These are phyloP conservation scores for Phytopythium chamaehyphon DNA, from an alignment of 352 stramenopile species.

Conservation along the genomic window DNA sequence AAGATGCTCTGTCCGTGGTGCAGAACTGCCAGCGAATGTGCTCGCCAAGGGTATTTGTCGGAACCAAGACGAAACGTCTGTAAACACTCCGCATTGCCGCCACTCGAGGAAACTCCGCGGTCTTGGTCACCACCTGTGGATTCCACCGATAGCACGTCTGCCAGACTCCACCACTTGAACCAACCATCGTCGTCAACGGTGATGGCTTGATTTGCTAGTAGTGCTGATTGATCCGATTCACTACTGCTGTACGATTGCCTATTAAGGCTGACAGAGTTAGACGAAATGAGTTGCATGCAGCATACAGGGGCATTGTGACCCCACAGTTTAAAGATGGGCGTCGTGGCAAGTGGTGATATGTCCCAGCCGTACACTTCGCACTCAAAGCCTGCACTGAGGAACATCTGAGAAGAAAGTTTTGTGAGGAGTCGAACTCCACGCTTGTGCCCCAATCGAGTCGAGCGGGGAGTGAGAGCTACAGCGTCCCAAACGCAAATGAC, in stretches of 20 bases:
- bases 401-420: conserved; percentile 64
- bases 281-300: conserved; percentile 63
- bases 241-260: conserved; percentile 1
- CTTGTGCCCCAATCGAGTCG: conserved; percentile 50
- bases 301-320: conserved; percentile 66
- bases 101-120: background rate
- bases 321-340: conserved; percentile 64
- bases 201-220: conserved; percentile 63
- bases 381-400: conserved; percentile 73
- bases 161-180: conserved; percentile 83
- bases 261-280: conserved; percentile 9
- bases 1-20: conserved; percentile 61
- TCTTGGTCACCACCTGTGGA: conserved; percentile 38
- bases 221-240: conserved; percentile 13
- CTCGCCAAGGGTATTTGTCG: conserved; percentile 68
- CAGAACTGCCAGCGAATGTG: conserved; percentile 55
- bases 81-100: conserved; percentile 28
- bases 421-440: conserved; percentile 55
- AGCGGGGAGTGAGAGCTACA: conserved; percentile 35
- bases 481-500: conserved; percentile 76
- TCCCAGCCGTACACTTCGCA: conserved; percentile 75
- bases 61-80: conserved; percentile 66
- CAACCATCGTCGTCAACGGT: conserved; percentile 77
- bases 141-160: conserved; percentile 57
- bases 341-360: conserved; percentile 49